A percentile compares a stretch with the other conserved stretches of the same genome.
These are phyloP conservation scores for Malus asiatica DNA, from an alignment of 306 rosid genomes.

Conservation along the genomic window DNA sequence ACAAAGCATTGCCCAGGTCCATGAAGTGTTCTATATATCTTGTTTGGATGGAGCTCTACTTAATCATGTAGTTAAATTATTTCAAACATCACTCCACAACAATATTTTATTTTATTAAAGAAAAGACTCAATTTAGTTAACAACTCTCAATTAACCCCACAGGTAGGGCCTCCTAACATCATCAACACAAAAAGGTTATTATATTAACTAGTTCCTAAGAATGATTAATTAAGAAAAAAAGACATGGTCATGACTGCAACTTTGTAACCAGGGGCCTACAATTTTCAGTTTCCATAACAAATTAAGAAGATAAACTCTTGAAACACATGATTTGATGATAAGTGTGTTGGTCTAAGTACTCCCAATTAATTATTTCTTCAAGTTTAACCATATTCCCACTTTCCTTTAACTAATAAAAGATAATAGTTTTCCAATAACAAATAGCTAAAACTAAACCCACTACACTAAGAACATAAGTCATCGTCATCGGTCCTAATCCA, in stretches of 20 bases:
- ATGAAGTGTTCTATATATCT: neutral
- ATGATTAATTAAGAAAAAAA: neutral
- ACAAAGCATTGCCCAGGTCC: neutral
- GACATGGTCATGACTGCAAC: neutral
- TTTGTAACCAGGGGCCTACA: neutral
- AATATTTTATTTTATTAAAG: neutral
- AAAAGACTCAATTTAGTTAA: conserved; percentile 2
- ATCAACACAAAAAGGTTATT: neutral
- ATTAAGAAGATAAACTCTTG: neutral
- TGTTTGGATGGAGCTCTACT: no score
- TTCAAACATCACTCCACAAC: neutral
- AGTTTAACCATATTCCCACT: neutral
- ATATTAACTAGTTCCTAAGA: neutral
- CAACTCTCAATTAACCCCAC: conserved; percentile 11
- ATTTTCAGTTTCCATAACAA: neutral
- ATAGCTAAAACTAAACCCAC: conserved; percentile 9
- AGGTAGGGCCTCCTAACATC: conserved; percentile 3
- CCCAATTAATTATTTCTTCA: neutral
- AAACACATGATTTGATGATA: neutral
- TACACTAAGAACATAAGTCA: neutral
- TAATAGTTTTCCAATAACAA: neutral
- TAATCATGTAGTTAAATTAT: neutral
- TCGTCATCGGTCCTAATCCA: conserved; percentile 16
- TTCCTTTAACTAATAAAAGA: neutral
- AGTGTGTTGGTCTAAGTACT: neutral